phyloP scores from a whole-genome alignment of 1,284 basidiomycete species.

The Marasmius oreades region DNA sequence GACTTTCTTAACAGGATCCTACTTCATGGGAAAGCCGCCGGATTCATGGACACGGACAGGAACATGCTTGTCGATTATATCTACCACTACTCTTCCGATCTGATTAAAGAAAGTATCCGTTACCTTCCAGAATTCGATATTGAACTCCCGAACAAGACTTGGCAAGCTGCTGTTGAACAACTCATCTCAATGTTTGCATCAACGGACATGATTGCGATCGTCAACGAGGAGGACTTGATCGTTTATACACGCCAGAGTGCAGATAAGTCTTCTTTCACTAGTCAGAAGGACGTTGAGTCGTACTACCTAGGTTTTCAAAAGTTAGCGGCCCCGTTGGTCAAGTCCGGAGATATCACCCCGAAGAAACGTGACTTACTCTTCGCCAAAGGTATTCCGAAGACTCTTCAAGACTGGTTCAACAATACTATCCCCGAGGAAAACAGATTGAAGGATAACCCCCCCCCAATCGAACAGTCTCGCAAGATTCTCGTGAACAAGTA shows the following conservation, averaged over 20 bases:
- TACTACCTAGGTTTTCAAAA: constrained; percentile 11
- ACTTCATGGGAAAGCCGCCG: constrained; percentile 6
- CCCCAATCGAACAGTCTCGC: constrained; percentile 6
- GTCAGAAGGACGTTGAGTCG: constrained; percentile 6
- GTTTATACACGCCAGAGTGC: constrained; percentile 1
- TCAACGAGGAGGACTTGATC: constrained; percentile 8
- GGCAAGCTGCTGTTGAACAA: neutral
- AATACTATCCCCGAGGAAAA: constrained; percentile 8
- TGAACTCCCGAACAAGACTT: constrained; percentile 7
- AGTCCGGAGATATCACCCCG: constrained; percentile 5
- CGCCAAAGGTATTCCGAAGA: constrained; percentile 7
- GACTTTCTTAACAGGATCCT: constrained; percentile 2
- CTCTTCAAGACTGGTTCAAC: constrained; percentile 15
- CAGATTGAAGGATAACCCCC: constrained; percentile 5
- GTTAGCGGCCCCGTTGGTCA: constrained; percentile 12
- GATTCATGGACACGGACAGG: neutral
- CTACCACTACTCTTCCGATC: constrained; percentile 10
- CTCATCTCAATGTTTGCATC: constrained; percentile 7
- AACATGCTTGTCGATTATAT: constrained; percentile 12
- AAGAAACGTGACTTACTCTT: constrained; percentile 12
- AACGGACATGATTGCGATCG: neutral
- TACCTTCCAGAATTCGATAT: constrained; percentile 10
- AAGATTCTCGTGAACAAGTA: constrained; percentile 7
- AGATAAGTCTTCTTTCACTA: constrained; percentile 5
- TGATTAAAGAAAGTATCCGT: constrained; percentile 5